phyloP scores from a whole-genome alignment of 441 rosid species.

The Populus hybrid region DNA sequence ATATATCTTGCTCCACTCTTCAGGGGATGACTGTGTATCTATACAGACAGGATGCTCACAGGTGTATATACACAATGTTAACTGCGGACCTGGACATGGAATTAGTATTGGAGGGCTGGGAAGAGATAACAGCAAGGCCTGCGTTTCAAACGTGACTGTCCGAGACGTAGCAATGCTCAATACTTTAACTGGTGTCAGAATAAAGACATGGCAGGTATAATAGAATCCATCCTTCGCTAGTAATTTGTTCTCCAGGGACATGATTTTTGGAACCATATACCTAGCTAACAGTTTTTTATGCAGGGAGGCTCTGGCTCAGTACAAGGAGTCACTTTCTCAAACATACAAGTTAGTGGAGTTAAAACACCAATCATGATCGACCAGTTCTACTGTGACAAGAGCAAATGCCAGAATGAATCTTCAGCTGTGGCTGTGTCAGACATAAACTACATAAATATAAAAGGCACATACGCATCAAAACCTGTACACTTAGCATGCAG shows the following conservation, averaged over 20 bases:
- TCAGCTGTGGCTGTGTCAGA: conserved; percentile 75
- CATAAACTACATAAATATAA: conserved; percentile 58
- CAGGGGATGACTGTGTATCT: conserved; percentile 90
- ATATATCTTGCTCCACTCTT: not conserved
- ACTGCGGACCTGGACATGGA: conserved; percentile 92
- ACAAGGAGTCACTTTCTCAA: conserved; percentile 66
- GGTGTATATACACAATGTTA: conserved; percentile 59
- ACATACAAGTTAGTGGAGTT: conserved; percentile 74
- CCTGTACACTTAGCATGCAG: conserved; percentile 81
- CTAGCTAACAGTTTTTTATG: not conserved
- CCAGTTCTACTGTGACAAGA: conserved; percentile 74
- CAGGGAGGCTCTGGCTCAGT: conserved; percentile 88
- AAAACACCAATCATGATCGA: conserved; percentile 74
- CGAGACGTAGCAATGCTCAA: conserved; percentile 61
- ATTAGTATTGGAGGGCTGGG: conserved; percentile 91
- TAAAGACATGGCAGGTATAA: conserved; percentile 94
- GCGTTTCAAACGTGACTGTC: conserved; percentile 79
- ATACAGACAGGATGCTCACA: conserved; percentile 83
- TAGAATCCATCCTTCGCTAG: not conserved
- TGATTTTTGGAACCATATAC: not conserved
- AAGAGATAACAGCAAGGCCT: conserved; percentile 58
- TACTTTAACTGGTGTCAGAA: conserved; percentile 74
- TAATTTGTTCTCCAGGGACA: not conserved
- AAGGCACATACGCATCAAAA: conserved; percentile 71
- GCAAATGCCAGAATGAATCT: conserved; percentile 57